Base-by-base conservation (phyloP, 2,329 filamentous ascomycete species). In the Orbilia ellipsospora region DNA sequence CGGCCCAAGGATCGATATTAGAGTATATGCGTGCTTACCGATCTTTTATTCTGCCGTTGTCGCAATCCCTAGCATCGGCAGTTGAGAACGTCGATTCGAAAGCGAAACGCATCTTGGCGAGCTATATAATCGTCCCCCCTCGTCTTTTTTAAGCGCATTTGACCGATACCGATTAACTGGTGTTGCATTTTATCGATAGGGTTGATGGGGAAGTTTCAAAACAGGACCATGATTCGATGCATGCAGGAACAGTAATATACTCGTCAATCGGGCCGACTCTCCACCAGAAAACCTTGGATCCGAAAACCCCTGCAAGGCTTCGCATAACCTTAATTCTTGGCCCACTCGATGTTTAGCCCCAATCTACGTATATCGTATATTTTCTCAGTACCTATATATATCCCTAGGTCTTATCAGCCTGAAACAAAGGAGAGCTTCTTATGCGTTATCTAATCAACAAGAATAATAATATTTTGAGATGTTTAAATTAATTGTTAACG, bases 21-120 rank as follows among this genome's bases (percentile, higher is more conserved):
- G 50, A 23, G 26, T 40, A 70, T 70, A 70, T 70, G 66, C 66
- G 42, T 55, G 66, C 66, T 70, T 42, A 70, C 51, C 23, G 59
- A 18, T 57, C 13, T 36, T 28, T n/a, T 48, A 70, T 70, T 70
- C n/a, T 70, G 26, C 66, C 66, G 23, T 28, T 63, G 26, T 57
- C n/a, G 16, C 26, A 63, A 15, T 57, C 42, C 66, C 66, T 70
- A 57, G 57, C 50, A 62, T 63, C 66, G 66, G 66, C 66, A 70
- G 66, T 70, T 70, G 20, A 31, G 28, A 16, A 20, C 40, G 26
- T 51, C 23, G 10, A 44, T 23, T 23, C 23, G 23, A 23, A 23
- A 23, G 23, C 23, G 31, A 42, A 28, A 26, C 16, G 44, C 45
- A 18, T 68, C 4, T 26, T 13, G 6, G 15, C 2, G 50, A 28